Conservation (phyloP, 257 asterid species). For the Solanum virginianum region DNA sequence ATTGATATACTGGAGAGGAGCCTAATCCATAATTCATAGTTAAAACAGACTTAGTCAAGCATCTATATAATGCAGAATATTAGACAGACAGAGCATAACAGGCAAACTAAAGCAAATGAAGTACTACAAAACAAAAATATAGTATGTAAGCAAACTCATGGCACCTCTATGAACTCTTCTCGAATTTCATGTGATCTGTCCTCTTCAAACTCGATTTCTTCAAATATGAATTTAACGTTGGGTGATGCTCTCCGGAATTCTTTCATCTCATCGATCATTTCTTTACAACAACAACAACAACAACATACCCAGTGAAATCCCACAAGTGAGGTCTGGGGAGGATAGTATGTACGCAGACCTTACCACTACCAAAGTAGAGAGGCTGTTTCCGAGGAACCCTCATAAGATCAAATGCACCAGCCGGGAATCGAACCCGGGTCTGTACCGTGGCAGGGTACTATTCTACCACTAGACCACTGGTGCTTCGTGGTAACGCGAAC, state of each 20-base stretch:
- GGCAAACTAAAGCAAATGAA: neutral
- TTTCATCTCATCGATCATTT: neutral
- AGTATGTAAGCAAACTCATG: neutral
- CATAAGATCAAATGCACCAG: constrained; percentile 47
- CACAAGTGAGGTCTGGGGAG: too few species aligned
- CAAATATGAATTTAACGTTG: neutral
- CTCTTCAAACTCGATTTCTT: neutral
- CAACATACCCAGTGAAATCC: too few species aligned
- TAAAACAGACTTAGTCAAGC: neutral
- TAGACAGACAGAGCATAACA: neutral
- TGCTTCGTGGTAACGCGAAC: too few species aligned
- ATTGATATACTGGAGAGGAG: too few species aligned
- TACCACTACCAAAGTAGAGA: too few species aligned
- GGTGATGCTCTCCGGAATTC: neutral
- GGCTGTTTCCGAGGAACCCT: too few species aligned
- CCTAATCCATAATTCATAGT: neutral
- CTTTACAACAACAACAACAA: too few species aligned
- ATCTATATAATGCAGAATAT: too few species aligned
- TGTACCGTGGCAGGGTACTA: neutral
- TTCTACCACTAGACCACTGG: too few species aligned
- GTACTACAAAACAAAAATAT: neutral
- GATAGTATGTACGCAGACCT: too few species aligned
- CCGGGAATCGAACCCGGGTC: constrained; percentile 94
- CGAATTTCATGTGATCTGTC: neutral
- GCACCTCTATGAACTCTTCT: neutral